Conservation (phyloP, 2,329 filamentous ascomycete species). For the Tricladium varicosporioides region DNA sequence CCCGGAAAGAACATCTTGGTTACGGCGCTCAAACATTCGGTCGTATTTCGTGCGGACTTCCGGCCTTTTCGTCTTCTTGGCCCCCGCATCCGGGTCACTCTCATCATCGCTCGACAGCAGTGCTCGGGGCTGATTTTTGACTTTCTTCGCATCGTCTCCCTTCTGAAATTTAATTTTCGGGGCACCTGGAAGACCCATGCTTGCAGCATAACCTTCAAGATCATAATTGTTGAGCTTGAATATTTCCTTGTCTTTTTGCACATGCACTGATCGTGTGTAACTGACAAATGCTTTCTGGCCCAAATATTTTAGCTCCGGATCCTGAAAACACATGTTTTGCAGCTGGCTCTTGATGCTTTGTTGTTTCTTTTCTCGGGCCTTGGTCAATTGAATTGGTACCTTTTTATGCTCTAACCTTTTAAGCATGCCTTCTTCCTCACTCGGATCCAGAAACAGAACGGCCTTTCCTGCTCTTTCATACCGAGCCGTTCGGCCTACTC, state of each 20-base stretch:
- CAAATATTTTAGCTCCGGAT: slow-evolving; percentile 88
- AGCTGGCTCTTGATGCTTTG: slow-evolving; percentile 79
- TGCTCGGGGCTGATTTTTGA: slow-evolving; percentile 81
- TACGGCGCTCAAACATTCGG: slow-evolving; percentile 95
- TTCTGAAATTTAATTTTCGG: slow-evolving; percentile 93
- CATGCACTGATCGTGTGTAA: slow-evolving; percentile 78
- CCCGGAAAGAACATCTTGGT: slow-evolving; percentile 91
- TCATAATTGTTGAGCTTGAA: slow-evolving; percentile 84
- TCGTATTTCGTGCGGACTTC: slow-evolving; percentile 92
- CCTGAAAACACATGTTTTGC: slow-evolving; percentile 94
- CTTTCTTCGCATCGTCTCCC: slow-evolving; percentile 79
- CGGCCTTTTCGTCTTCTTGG: slow-evolving; percentile 57
- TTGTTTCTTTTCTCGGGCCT: slow-evolving; percentile 86
- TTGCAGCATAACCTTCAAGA: slow-evolving; percentile 80
- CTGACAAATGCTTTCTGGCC: slow-evolving; percentile 95
- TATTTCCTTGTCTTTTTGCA: slow-evolving; percentile 88
- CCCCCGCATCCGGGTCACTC: slow-evolving; percentile 52
- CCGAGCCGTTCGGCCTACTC: slow-evolving; percentile 90
- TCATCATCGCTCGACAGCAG: slow-evolving; percentile 63
- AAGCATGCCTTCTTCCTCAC: slow-evolving; percentile 89
- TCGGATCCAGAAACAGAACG: slow-evolving; percentile 88
- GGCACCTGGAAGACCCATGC: slow-evolving; percentile 83
- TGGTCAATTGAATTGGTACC: slow-evolving; percentile 82
- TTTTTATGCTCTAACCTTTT: slow-evolving; percentile 83
- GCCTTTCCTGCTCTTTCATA: slow-evolving; percentile 86